Base-by-base conservation (phyloP, 1,284 basidiomycete species). In the Cryptococcus sp. region DNA sequence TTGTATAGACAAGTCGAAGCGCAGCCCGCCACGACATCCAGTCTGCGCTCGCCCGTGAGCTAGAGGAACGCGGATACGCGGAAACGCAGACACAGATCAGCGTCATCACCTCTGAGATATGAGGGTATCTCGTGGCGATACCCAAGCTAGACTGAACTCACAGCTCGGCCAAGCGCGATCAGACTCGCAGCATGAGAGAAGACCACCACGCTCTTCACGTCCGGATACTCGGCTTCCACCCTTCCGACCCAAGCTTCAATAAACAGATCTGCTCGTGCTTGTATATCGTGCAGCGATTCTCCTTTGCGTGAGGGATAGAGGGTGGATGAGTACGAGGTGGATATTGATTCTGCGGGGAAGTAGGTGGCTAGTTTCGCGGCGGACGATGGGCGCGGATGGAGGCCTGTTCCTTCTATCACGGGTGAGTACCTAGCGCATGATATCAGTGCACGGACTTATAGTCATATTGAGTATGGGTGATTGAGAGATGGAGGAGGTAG, bases 161-260 rank as follows among this genome's bases (percentile, higher is more conserved):
- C 76, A 40, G 74, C 72, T 51, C 77, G 57, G 0, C 78, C 78
- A 0, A 80, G 60, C 3, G 76, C 77, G 55, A 80, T 80, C 1
- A 80, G 72, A 27, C 71, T 80, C 7, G 82, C 82, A 1, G 82
- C 82, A 66, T 83, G 82, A 15, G 74, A 75, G 59, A 82, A 80
- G 27, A 83, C 68, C 13, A 81, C 73, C 23, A 81, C 76, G 0
- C 67, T 67, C 47, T 70, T 69, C 11, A 78, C 67, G 0, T 76
- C 76, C 4, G 71, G 73, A 22, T 51, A 59, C 46, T 69, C 62
- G 23, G 61, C 72, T 54, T 79, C 77, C 22, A 75, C 67, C 13
- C 74, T 54, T 4, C 55, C 53, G 5, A 67, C 67, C 63, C 69
- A 78, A 38, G 68, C 66, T 40, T 78, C 71, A 13, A 74, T 63